Evolutionary conservation across 352 stramenopile species (phyloP).

Genomic region (Phytophthora fragariaefolia): DNA sequence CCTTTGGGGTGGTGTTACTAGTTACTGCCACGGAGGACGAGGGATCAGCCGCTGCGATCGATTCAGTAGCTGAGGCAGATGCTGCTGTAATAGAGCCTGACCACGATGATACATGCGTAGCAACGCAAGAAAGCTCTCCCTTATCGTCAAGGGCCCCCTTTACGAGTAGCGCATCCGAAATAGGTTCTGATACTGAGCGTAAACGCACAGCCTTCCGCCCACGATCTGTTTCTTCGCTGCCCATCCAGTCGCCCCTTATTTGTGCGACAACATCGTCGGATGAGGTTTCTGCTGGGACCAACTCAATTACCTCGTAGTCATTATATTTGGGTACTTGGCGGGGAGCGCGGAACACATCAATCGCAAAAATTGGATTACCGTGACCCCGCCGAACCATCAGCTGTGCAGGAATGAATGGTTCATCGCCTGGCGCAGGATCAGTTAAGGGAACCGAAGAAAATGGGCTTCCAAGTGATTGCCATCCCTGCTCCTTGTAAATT

Average conservation of each 20-base stretch:
- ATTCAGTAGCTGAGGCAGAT: conserved; percentile 14
- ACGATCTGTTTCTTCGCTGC: conserved; percentile 73
- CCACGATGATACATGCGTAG: conserved; percentile 52
- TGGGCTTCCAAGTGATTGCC: conserved; percentile 74
- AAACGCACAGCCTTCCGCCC: conserved; percentile 69
- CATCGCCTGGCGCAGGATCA: conserved; percentile 12
- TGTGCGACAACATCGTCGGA: conserved; percentile 21
- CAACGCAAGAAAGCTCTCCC: conserved; percentile 67
- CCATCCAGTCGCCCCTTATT: conserved; percentile 81
- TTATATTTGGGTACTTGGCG: conserved; percentile 89
- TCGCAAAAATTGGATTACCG: conserved; percentile 86
- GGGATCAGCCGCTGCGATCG: conserved; percentile 15
- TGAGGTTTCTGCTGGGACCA: conserved; percentile 44
- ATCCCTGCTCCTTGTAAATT: conserved; percentile 58
- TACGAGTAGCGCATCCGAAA: conserved; percentile 61
- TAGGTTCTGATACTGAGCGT: conserved; percentile 60
- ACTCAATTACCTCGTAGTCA: conserved; percentile 88
- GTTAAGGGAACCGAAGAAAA: conserved; percentile 39
- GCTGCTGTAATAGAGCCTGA: conserved; percentile 44
- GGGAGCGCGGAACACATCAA: conserved; percentile 87
- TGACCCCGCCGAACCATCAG: conserved; percentile 82
- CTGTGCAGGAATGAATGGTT: conserved; percentile 40
- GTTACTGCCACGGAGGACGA: conserved; percentile 2
- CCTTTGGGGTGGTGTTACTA: conserved; percentile 12
- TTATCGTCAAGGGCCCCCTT: conserved; percentile 76